phyloP scores from a whole-genome alignment of 441 rosid genomes.

The Jatropha podagrica region DNA sequence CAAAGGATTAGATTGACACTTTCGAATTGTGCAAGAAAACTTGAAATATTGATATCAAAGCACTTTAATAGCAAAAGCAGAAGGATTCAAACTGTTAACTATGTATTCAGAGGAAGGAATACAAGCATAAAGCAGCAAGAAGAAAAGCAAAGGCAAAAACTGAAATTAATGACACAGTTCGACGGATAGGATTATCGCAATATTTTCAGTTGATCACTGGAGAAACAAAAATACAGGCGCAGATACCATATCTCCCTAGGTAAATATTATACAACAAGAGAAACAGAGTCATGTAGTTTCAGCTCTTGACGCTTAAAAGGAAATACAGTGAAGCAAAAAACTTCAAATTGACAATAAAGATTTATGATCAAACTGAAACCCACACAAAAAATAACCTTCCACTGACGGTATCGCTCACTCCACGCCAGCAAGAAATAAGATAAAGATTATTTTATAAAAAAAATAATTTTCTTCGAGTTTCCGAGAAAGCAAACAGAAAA shows the following conservation, averaged over 20 bases:
- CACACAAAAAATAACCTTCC: background rate
- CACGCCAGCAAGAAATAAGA: background rate
- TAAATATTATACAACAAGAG: background rate
- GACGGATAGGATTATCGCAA: background rate
- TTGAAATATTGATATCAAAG: background rate
- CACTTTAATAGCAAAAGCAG: background rate
- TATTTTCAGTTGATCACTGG: background rate
- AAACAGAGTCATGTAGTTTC: background rate
- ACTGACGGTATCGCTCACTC: background rate
- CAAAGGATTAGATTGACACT: background rate
- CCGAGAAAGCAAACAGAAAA: background rate
- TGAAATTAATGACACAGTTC: background rate
- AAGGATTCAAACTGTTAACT: background rate
- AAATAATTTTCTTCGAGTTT: background rate
- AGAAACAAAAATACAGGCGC: background rate
- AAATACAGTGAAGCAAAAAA: background rate
- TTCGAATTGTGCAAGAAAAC: background rate
- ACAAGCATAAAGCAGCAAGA: background rate
- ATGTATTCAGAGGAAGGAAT: background rate
- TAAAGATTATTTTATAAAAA: background rate
- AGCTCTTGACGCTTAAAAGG: background rate
- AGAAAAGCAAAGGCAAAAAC: background rate
- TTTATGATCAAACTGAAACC: slow-evolving; percentile 14
- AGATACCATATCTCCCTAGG: background rate
- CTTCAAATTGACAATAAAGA: background rate